Base-by-base conservation (phyloP, 768 basidiomycete species). In the Suillus ampliporus region DNA sequence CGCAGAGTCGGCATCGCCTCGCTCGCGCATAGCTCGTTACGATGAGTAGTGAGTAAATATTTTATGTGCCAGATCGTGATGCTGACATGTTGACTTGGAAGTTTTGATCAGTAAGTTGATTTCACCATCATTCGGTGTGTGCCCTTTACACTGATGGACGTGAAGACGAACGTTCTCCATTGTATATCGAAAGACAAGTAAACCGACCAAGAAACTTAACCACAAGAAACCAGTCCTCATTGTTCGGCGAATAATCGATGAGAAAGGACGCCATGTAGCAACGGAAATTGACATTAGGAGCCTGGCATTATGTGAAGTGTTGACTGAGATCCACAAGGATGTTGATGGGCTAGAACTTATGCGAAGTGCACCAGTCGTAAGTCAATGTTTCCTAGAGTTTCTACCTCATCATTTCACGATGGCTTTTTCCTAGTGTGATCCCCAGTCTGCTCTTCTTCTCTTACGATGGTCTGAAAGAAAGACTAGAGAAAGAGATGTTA, bases 191-290 rank as follows among this genome's bases (percentile, higher is more conserved):
- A 44, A 44, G 43, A 44, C 43, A 21, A n/a, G 19, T 44, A 44
- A 44, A 44, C 43, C 43, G 19, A 44, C 35, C 28, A 50, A 53
- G 58, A 67, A 67, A 43, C 15, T 64, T 3, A 64, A 59, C 46
- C 60, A 63, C 41, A 68, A 69, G 46, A 72, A 74, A 34, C 61
- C 61, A 13, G 69, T 68, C 17, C 57, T 74, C 14, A 50, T 70
- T n/a, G 67, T 72, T 46, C 58, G 70, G 13, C 70, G 72, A 21
- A 21, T 63, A 4, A 71, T 74, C 28, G 14, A 44, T 44, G 1
- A n/a, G 7, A 44, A 44, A n/a, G 43, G 43, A n/a, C 43, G 14
- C 4, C 10, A 44, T 44, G n/a, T 4, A 21, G 8, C 8, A 44
- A 44, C 43, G 43, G n/a, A 10, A 21, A 44, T 44, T 10, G 43